Conservation (phyloP, 2,329 filamentous ascomycete genomes). For the Cadophora luteo-olivacea region DNA sequence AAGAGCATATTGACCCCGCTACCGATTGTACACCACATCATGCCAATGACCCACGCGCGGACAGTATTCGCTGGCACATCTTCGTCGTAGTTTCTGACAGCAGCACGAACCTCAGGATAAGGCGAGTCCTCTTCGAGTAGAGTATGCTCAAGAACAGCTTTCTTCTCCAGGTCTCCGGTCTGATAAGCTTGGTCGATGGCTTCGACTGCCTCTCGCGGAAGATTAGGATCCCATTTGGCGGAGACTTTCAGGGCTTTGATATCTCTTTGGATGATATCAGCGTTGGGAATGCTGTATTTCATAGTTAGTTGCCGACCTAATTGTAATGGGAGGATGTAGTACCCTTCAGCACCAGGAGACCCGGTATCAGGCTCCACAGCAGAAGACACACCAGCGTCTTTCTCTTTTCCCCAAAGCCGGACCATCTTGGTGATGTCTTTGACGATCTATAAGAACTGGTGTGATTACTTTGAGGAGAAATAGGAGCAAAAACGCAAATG, state of each 20-base stretch:
- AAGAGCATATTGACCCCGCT: constrained; percentile 41
- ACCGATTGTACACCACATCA: constrained; percentile 43
- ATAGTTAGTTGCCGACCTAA: too few species aligned
- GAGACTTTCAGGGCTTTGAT: constrained; percentile 14
- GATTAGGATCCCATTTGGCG: constrained; percentile 25
- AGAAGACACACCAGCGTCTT: constrained; percentile 7
- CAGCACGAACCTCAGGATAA: constrained; percentile 52
- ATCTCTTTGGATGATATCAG: constrained; percentile 16
- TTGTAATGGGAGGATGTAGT: background rate
- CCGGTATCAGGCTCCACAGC: constrained; percentile 6
- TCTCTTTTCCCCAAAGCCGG: constrained; percentile 18
- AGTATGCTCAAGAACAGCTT: constrained; percentile 23
- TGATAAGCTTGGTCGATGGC: constrained; percentile 21
- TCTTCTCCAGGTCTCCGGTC: constrained; percentile 25
- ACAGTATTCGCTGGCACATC: constrained; percentile 70
- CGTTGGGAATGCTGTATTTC: background rate
- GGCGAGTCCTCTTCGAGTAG: constrained; percentile 33
- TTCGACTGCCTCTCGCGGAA: constrained; percentile 20
- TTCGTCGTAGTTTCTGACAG: constrained; percentile 69
- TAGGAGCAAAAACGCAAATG: background rate
- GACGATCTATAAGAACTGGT: background rate
- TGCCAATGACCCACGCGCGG: constrained; percentile 68
- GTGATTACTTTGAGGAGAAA: background rate
- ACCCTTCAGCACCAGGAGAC: constrained; percentile 13
- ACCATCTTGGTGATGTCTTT: constrained; percentile 9